These are phyloP conservation scores for Psidium friedrichsthalianum DNA, from an alignment of 345 rosid species.

Conservation along the genomic window DNA sequence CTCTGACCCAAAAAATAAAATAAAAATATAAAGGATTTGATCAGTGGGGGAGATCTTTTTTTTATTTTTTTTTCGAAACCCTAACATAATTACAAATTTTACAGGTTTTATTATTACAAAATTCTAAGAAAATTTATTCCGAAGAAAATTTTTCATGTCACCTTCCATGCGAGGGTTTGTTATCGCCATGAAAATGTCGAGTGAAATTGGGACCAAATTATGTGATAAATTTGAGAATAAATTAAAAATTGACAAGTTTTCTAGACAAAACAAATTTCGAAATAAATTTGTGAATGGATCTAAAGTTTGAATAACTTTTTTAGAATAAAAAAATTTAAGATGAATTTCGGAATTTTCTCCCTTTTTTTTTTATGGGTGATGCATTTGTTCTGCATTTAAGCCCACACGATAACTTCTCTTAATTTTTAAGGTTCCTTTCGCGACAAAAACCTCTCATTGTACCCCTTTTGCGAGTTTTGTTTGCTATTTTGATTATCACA, in stretches of 20 bases:
- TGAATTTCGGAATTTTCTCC: neutral
- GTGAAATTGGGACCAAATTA: too few relatives aligned
- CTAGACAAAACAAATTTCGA: too few relatives aligned
- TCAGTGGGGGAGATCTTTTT: neutral
- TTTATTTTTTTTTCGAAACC: neutral
- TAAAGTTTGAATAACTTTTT: too few relatives aligned
- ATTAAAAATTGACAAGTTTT: too few relatives aligned
- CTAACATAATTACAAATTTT: neutral
- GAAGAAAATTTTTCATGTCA: too few relatives aligned
- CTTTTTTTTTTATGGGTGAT: neutral
- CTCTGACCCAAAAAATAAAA: neutral
- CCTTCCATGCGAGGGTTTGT: too few relatives aligned
- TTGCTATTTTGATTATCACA: neutral
- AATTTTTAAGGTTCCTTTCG: neutral
- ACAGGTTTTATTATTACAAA: neutral
- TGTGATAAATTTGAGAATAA: too few relatives aligned
- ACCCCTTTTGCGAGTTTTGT: neutral
- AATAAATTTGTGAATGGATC: too few relatives aligned
- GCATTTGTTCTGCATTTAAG: neutral
- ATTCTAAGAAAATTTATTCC: too few relatives aligned
- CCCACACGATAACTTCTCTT: neutral
- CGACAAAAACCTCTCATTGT: neutral
- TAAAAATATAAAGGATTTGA: neutral
- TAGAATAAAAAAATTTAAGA: too few relatives aligned
- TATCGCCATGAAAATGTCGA: too few relatives aligned